phyloP scores from a whole-genome alignment of 2,329 filamentous ascomycete species.

The Fusarium dlaminii region DNA sequence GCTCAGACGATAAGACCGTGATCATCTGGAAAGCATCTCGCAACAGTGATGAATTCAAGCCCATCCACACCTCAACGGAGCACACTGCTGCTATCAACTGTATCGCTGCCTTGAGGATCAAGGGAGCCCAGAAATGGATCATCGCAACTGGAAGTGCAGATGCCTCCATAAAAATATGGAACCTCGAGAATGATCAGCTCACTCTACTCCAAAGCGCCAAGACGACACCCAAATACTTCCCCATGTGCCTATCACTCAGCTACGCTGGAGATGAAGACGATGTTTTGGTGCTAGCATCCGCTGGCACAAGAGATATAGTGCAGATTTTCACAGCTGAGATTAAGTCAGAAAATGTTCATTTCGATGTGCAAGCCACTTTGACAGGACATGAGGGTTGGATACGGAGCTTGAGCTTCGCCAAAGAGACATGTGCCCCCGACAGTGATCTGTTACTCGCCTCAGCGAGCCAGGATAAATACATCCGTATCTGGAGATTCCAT shows the following conservation, averaged over 20 bases:
- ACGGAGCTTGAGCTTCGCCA: conserved; percentile 80
- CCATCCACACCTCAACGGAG: conserved; percentile 64
- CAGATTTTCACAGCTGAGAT: conserved; percentile 77
- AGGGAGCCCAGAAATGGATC: conserved; percentile 50
- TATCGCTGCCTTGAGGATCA: conserved; percentile 57
- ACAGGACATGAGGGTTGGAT: conserved; percentile 96
- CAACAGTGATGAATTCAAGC: conserved; percentile 45
- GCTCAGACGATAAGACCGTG: conserved; percentile 81
- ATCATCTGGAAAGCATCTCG: conserved; percentile 70
- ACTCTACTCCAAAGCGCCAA: conserved; percentile 75
- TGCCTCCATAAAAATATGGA: conserved; percentile 77
- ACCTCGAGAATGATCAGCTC: conserved; percentile 59
- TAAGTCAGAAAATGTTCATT: conserved; percentile 55
- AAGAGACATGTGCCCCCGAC: conserved; percentile 62
- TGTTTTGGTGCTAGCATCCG: conserved; percentile 78
- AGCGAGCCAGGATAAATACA: conserved; percentile 96
- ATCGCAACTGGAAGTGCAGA: conserved; percentile 86
- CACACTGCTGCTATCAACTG: conserved; percentile 83
- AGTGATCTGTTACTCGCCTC: conserved; percentile 86
- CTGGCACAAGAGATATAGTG: conserved; percentile 83
- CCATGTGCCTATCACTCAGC: conserved; percentile 77
- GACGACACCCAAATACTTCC: conserved; percentile 82
- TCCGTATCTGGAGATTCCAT: conserved; percentile 90
- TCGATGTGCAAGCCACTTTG: conserved; percentile 79
- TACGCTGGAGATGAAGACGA: conserved; percentile 62